Conservation (phyloP, 371 early-diverging fungal genomes). For the Basidiobolus meristosporus region DNA sequence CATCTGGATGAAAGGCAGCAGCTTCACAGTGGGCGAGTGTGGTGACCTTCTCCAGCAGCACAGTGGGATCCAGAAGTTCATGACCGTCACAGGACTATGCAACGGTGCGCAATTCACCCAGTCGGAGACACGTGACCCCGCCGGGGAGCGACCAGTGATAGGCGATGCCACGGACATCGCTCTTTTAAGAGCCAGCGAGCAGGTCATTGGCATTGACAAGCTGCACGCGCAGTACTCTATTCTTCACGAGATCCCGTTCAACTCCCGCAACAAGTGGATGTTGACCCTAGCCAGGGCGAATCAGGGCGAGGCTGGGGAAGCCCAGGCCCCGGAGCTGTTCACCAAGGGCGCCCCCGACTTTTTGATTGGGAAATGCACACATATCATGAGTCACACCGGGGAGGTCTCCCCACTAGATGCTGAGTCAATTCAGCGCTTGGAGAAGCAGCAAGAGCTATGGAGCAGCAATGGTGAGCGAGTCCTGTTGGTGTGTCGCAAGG, state of each 20-base stretch:
- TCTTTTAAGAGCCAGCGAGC: slow-evolving; percentile 30
- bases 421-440: slow-evolving; percentile 9
- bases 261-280: too few relatives aligned
- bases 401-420: slow-evolving; percentile 17
- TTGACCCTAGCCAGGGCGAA: too few relatives aligned
- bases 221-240: too few relatives aligned
- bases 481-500: too few relatives aligned
- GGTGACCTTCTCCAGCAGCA: slow-evolving; percentile 6
- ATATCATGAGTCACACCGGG: slow-evolving; percentile 16
- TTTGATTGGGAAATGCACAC: slow-evolving; percentile 25
- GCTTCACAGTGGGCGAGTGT: slow-evolving; percentile 10
- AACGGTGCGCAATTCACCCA: slow-evolving; percentile 9
- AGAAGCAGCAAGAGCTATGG: too few relatives aligned
- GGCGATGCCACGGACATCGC: slow-evolving; percentile 37
- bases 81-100: slow-evolving; percentile 14
- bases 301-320: slow-evolving; percentile 3
- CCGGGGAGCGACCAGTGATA: background rate
- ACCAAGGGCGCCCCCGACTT: slow-evolving; percentile 69
- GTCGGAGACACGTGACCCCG: background rate
- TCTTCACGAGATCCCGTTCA: too few relatives aligned
- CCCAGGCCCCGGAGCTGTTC: slow-evolving; percentile 11
- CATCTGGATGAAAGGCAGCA: slow-evolving; percentile 19
- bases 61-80: slow-evolving; percentile 1
- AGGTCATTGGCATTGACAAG: too few relatives aligned
- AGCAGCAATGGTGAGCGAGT: slow-evolving; percentile 43